Percentiles rank a stretch among this genome's conserved stretches.
Conservation (phyloP, 2,329 filamentous ascomycete genomes). For the Pyricularia pennisetigena region DNA sequence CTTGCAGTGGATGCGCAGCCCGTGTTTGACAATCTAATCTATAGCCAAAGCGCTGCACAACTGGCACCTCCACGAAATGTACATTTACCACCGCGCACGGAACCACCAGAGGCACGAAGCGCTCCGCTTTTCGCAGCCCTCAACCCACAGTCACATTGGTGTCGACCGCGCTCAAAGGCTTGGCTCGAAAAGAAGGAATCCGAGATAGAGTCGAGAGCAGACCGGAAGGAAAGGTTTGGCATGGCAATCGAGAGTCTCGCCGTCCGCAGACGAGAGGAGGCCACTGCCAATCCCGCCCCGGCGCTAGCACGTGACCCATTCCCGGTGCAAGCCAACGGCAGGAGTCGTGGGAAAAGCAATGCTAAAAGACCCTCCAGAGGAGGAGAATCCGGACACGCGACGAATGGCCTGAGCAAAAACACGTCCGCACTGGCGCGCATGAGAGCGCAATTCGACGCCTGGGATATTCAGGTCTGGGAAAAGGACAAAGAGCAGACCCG, state of each 20-base stretch:
- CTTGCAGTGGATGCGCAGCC: background rate
- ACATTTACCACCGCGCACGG: constrained; percentile 8
- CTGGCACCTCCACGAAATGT: constrained; percentile 12
- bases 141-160: constrained; percentile 41
- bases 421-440: constrained; percentile 19
- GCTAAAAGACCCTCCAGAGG: background rate
- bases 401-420: background rate
- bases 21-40: constrained; percentile 14
- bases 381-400: background rate
- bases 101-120: constrained; percentile 9
- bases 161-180: constrained; percentile 27
- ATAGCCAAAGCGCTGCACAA: constrained; percentile 14
- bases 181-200: constrained; percentile 37
- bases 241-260: constrained; percentile 28
- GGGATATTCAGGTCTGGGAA: constrained; percentile 4
- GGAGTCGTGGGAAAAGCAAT: background rate
- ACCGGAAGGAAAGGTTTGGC: constrained; percentile 41
- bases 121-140: constrained; percentile 30
- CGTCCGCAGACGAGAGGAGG: constrained; percentile 14
- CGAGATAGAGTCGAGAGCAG: constrained; percentile 38
- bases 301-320: constrained; percentile 6
- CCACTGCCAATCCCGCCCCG: constrained; percentile 5
- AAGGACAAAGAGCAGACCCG: constrained; percentile 4
- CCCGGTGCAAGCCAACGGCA: background rate
- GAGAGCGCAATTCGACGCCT: constrained; percentile 11